These are phyloP conservation scores for Populus hybrid DNA, from an alignment of 441 rosid genomes.

Conservation along the genomic window DNA sequence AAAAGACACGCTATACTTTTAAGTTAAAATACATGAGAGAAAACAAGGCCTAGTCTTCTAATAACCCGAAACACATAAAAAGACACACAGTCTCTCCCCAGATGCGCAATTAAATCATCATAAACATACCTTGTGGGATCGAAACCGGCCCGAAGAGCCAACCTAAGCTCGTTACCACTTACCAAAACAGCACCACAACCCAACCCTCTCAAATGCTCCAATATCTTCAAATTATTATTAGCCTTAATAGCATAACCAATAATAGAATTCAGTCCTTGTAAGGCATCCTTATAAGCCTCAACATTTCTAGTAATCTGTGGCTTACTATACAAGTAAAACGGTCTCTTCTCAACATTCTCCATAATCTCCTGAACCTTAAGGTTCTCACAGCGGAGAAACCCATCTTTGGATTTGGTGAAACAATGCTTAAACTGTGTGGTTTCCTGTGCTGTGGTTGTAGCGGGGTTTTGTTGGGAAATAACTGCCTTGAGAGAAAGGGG, in stretches of 20 bases:
- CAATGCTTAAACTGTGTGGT: constrained; percentile 56
- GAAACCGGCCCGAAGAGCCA: constrained; percentile 86
- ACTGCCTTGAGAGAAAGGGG: constrained; percentile 52
- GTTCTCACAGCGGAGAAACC: constrained; percentile 82
- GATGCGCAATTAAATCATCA: too few species aligned
- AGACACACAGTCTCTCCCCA: not conserved
- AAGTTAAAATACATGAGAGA: too few species aligned
- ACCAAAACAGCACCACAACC: constrained; percentile 97
- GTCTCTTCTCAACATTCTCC: constrained; percentile 75
- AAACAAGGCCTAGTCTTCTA: too few species aligned
- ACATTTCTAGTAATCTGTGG: constrained; percentile 83
- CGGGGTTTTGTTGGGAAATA: constrained; percentile 43
- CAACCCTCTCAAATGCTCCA: constrained; percentile 83
- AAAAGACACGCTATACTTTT: not conserved
- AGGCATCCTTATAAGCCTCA: constrained; percentile 74
- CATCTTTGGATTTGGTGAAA: constrained; percentile 74
- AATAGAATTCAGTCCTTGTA: constrained; percentile 64
- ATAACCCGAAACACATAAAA: not conserved
- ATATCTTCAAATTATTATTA: constrained; percentile 82
- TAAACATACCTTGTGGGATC: constrained; percentile 72
- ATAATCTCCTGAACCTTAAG: constrained; percentile 76
- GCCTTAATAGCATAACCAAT: constrained; percentile 97
- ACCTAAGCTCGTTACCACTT: constrained; percentile 91
- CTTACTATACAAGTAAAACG: constrained; percentile 86
- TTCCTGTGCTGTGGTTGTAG: constrained; percentile 28